Evolutionary conservation across 352 stramenopile species (phyloP).

Genomic region (Hyaloperonospora brassicae): DNA sequence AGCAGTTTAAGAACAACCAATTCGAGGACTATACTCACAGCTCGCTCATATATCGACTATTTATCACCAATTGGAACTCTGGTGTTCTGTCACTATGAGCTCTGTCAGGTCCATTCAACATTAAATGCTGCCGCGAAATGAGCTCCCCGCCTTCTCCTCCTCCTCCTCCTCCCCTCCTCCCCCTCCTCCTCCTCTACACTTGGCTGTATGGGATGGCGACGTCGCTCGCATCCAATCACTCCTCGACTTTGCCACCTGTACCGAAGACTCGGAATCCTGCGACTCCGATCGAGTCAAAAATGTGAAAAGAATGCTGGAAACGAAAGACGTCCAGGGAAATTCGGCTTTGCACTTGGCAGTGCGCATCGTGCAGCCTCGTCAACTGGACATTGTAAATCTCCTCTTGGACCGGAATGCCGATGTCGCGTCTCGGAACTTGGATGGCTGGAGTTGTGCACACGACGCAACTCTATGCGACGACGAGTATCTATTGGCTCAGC

Average conservation of each 20-base stretch:
- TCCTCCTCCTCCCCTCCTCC: too few species aligned
- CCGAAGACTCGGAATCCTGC: conserved; percentile 6
- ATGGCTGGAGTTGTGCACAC: conserved; percentile 72
- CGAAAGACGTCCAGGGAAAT: conserved; percentile 54
- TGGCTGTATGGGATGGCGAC: conserved; percentile 67
- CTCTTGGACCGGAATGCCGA: conserved; percentile 39
- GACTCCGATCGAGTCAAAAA: conserved; percentile 8
- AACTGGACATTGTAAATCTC: conserved; percentile 50
- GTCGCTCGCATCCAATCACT: conserved; percentile 26
- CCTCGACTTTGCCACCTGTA: conserved; percentile 21
- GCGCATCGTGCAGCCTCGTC: conserved; percentile 50
- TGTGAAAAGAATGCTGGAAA: conserved; percentile 39
- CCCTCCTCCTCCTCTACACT: conserved; percentile 37
- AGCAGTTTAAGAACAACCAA: too few species aligned
- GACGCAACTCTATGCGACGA: conserved; percentile 68
- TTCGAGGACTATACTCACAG: too few species aligned
- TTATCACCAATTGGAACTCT: too few species aligned
- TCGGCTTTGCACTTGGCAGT: conserved; percentile 66
- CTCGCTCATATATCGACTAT: too few species aligned
- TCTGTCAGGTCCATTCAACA: too few species aligned
- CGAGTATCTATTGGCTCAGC: conserved; percentile 58
- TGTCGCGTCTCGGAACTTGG: conserved; percentile 26
- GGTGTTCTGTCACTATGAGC: too few species aligned
- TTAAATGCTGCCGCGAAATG: background rate
- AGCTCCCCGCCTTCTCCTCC: background rate